Base-by-base conservation (phyloP, 2,329 filamentous ascomycete species). In the Aspergillus bombycis region DNA sequence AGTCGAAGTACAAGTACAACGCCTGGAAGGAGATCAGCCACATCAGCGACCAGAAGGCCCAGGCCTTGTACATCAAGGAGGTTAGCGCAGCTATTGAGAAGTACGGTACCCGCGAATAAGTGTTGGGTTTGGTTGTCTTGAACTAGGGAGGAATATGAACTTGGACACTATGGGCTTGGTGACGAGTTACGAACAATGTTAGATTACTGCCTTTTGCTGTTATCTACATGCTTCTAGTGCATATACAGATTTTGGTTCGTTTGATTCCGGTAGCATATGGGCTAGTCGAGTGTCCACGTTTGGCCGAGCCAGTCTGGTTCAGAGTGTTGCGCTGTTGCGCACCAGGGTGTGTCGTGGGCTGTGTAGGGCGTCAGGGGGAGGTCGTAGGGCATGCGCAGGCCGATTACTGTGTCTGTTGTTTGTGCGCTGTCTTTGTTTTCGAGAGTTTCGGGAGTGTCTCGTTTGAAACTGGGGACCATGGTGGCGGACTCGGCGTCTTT, bases 301-400 rank as follows among this genome's bases (percentile, higher is more conserved):
- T 75, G 67, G 1, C 81, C 84, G 65, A 79, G 81, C 80, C 86
- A 87, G 78, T 94, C 92, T 14, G 85, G 86, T 57, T 71, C 65
- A 57, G 62, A 38, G 72, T 94, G 84, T 1, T 72, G 72, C 71
- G 83, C 79, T 2, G 86, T 88, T 4, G 90, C 89, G 64, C 91
- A 91, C 94, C 93, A 97, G 1, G 93, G 93, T 54, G 84, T 79
- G 71, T 96, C 92, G 5, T 78, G 75, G 9, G 77, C 67, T 0
- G 74, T 80, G 71, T 97, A 96, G 8, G 81, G 80, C 56, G 86
- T 86, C 32, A 96, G 75, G 0, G 93, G 93, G 8, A 94, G 78
- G 76, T 89, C 89, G 76, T 96, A 97, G n/a, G 93, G 92, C 79
- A 96, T 89, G 19, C 93, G 85, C 32, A 94, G 80, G 0, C 91